A percentile compares a stretch with the other conserved stretches of the same genome.
These are phyloP conservation scores for Pythium graminicola DNA, from an alignment of 352 stramenopile genomes.

Conservation along the genomic window DNA sequence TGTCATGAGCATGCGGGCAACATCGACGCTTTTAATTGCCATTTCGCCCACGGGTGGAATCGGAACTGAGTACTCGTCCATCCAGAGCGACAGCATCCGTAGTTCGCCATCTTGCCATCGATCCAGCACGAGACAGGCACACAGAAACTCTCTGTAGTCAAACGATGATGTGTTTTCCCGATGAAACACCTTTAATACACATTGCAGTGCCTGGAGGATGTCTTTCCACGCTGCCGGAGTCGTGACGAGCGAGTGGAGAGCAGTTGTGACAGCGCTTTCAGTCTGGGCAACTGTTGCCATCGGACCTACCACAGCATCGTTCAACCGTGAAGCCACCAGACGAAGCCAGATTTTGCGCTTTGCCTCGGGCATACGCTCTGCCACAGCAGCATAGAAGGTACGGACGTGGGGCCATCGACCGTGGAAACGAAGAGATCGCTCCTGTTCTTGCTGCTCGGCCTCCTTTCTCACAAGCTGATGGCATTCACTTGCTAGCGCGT, in stretches of 20 bases:
- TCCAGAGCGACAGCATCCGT: conserved; percentile 43
- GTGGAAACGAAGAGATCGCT: conserved; percentile 33
- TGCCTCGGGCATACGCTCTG: conserved; percentile 15
- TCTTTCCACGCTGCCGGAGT: conserved; percentile 8
- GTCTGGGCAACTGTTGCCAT: conserved; percentile 28
- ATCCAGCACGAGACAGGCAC: conserved; percentile 41
- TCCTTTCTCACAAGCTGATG: conserved; percentile 20
- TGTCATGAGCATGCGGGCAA: conserved; percentile 28
- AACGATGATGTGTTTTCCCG: conserved; percentile 14
- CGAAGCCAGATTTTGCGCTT: conserved; percentile 21
- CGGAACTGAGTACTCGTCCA: conserved; percentile 41
- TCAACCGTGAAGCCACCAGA: conserved; percentile 11
- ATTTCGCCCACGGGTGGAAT: conserved; percentile 19
- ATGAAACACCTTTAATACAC: conserved; percentile 33
- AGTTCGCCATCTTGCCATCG: conserved; percentile 39
- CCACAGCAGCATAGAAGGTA: conserved; percentile 36
- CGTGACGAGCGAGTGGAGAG: conserved; percentile 19
- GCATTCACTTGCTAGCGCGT: conserved; percentile 16
- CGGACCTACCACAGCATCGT: conserved; percentile 15
- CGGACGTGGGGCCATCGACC: conserved; percentile 41
- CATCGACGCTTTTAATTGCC: conserved; percentile 22
- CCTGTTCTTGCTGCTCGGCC: conserved; percentile 29
- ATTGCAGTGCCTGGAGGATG: conserved; percentile 20
- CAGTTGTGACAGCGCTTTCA: conserved; percentile 29
- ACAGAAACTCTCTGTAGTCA: conserved; percentile 46